Conservation (phyloP, 2,329 filamentous ascomycete species). For the Ilyonectria destructans region DNA sequence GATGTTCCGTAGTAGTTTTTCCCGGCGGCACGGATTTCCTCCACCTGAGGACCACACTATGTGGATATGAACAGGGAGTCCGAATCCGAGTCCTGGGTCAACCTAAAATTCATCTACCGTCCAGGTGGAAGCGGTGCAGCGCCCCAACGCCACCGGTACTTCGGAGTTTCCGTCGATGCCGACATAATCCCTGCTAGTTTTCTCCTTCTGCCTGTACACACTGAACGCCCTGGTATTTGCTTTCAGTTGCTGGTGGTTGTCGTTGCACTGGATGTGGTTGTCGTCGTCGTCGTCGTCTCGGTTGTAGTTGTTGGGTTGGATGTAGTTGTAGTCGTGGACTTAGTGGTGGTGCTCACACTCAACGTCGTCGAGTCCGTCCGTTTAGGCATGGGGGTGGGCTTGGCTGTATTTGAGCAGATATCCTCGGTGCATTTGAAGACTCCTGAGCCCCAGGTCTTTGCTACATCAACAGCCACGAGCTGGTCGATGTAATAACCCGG, state of each 20-base stretch:
- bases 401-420: slow-evolving; percentile 5
- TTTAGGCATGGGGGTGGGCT: neutral
- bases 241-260: neutral
- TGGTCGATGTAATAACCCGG: neutral
- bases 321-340: neutral
- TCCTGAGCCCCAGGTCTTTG: neutral
- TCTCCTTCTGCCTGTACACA: neutral
- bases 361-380: neutral
- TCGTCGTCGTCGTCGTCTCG: neutral
- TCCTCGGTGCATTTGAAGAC: neutral
- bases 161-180: neutral
- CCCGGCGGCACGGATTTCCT: too few species aligned
- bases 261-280: neutral
- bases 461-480: slow-evolving; percentile 6
- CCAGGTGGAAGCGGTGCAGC: neutral
- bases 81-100: slow-evolving; percentile 12
- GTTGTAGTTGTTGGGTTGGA: neutral
- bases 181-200: slow-evolving; percentile 2
- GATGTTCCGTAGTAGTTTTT: neutral
- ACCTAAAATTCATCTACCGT: slow-evolving; percentile 16
- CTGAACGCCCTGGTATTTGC: neutral
- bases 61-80: neutral
- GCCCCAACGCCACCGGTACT: neutral
- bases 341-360: neutral
- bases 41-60: too few species aligned